phyloP scores from a whole-genome alignment of 345 rosid species.

The Linum trigynum region DNA sequence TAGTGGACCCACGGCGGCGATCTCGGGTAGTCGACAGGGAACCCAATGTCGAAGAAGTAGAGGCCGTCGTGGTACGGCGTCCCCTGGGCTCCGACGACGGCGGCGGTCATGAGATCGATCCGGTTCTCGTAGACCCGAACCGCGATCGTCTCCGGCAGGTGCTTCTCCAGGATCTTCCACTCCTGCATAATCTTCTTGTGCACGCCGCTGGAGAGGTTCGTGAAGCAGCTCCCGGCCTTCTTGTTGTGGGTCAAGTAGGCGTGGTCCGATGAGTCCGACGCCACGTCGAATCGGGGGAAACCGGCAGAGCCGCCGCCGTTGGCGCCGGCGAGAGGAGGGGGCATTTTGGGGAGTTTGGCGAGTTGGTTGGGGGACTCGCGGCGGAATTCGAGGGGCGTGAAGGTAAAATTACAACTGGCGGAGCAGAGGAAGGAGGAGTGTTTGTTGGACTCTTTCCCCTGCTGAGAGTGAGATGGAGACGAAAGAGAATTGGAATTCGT shows the following conservation, averaged over 20 bases:
- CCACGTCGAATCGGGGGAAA: slow-evolving; percentile 37
- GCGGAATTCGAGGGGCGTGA: too few species aligned
- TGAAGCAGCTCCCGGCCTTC: background rate
- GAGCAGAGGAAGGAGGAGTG: too few species aligned
- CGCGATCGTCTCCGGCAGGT: slow-evolving; percentile 42
- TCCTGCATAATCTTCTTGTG: slow-evolving; percentile 44
- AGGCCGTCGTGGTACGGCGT: slow-evolving; percentile 65
- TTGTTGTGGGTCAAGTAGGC: slow-evolving; percentile 2
- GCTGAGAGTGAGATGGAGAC: too few species aligned
- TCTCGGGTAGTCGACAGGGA: slow-evolving; percentile 43
- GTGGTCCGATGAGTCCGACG: slow-evolving; percentile 33
- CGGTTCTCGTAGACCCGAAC: slow-evolving; percentile 51
- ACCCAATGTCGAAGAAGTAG: slow-evolving; percentile 51
- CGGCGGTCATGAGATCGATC: slow-evolving; percentile 41
- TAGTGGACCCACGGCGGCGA: slow-evolving; percentile 39
- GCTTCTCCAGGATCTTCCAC: slow-evolving; percentile 38
- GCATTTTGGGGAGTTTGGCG: too few species aligned
- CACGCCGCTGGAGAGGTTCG: slow-evolving; percentile 14
- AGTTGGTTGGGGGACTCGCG: too few species aligned
- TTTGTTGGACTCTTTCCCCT: too few species aligned
- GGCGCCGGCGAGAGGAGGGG: too few species aligned
- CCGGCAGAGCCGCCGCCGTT: background rate
- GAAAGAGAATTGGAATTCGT: too few species aligned
- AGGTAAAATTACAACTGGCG: too few species aligned
- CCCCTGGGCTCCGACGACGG: slow-evolving; percentile 39